phyloP scores from a whole-genome alignment of 495 filamentous ascomycete species.

The Xylaria cubensis region DNA sequence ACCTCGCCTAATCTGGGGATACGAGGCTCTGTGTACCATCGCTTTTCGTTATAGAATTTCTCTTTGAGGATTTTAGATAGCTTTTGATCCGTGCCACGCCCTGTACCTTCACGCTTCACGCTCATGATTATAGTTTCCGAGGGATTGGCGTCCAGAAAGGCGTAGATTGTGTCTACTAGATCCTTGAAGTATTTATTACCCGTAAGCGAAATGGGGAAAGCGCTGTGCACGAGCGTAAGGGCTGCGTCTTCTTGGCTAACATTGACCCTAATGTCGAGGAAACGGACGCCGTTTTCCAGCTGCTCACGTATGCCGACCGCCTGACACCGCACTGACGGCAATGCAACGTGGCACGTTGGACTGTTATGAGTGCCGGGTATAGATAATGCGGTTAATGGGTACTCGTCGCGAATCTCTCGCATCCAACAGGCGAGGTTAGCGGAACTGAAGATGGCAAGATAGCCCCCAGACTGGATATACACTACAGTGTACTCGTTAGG shows the following conservation, averaged over 20 bases:
- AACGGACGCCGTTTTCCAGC: slow-evolving; percentile 88
- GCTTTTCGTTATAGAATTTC: slow-evolving; percentile 68
- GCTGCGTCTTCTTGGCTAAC: slow-evolving; percentile 75
- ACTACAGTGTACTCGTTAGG: slow-evolving; percentile 70
- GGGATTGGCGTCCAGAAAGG: slow-evolving; percentile 79
- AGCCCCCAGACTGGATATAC: slow-evolving; percentile 67
- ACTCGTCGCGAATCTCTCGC: slow-evolving; percentile 68
- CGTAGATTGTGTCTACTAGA: slow-evolving; percentile 69
- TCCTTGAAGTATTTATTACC: slow-evolving; percentile 73
- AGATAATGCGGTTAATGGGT: slow-evolving; percentile 77
- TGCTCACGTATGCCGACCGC: slow-evolving; percentile 77
- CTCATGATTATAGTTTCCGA: slow-evolving; percentile 85
- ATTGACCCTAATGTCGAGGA: slow-evolving; percentile 87
- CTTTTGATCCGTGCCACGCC: slow-evolving; percentile 78
- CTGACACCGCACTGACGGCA: slow-evolving; percentile 94
- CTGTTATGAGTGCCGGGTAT: slow-evolving; percentile 98
- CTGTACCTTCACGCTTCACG: slow-evolving; percentile 88
- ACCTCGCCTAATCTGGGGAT: slow-evolving; percentile 83
- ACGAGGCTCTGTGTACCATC: slow-evolving; percentile 81
- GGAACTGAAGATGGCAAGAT: slow-evolving; percentile 79
- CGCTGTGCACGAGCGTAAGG: slow-evolving; percentile 59
- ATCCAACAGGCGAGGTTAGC: slow-evolving; percentile 82
- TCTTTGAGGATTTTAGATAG: slow-evolving; percentile 72
- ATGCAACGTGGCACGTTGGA: slow-evolving; percentile 79
- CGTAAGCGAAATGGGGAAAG: slow-evolving; percentile 55